Evolutionary conservation across 768 basidiomycete species (phyloP).

Genomic region (Amanita polypyramis): DNA sequence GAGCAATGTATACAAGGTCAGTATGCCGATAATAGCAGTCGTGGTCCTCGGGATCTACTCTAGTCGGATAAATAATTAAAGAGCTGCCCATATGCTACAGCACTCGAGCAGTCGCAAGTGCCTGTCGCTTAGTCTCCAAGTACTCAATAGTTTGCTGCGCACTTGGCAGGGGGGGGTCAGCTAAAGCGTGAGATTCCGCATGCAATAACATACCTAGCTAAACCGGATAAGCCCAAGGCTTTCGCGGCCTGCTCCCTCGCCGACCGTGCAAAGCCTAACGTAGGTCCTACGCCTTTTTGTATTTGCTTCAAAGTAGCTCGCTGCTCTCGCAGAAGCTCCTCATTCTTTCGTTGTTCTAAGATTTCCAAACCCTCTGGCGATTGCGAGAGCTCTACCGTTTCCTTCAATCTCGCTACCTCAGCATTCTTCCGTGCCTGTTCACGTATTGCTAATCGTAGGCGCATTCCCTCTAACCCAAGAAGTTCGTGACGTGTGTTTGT

Average conservation of each 20-base stretch:
- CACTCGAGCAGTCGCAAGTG: neutral
- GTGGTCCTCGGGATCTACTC: too few relatives aligned
- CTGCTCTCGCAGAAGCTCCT: neutral
- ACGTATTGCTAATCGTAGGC: conserved; percentile 22
- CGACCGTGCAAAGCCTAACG: conserved; percentile 12
- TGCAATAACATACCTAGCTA: conserved; percentile 15
- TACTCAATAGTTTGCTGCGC: conserved; percentile 19
- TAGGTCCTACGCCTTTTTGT: conserved; percentile 1
- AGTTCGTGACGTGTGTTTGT: conserved; percentile 30
- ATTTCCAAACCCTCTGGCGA: neutral
- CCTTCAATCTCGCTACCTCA: neutral
- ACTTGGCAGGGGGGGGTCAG: conserved; percentile 9
- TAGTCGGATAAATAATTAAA: neutral
- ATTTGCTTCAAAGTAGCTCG: neutral
- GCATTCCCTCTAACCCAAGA: conserved; percentile 30
- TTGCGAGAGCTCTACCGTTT: neutral
- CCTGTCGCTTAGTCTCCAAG: conserved; percentile 1
- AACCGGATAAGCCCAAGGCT: conserved; percentile 16
- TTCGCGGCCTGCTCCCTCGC: conserved; percentile 19
- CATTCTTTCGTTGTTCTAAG: conserved; percentile 8
- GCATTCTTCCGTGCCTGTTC: conserved; percentile 9
- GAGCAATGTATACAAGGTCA: too few relatives aligned
- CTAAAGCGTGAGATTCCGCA: neutral
- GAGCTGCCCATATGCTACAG: neutral
- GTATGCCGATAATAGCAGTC: neutral